Conservation (phyloP, 768 basidiomycete genomes). For the Podaxis sp. region DNA sequence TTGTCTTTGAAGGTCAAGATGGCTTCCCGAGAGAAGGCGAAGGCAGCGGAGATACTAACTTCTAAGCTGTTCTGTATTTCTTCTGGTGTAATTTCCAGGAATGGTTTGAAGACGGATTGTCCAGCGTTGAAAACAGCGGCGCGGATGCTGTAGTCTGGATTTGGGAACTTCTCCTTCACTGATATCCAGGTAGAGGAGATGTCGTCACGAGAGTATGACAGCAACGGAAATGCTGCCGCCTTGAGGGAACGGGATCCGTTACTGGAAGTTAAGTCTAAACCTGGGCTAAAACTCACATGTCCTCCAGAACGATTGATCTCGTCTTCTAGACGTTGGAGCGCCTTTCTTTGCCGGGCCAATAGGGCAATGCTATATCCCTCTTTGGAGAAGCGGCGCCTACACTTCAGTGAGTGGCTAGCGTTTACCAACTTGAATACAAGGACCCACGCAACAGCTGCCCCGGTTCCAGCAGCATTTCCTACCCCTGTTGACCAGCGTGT, state of each 20-base stretch:
- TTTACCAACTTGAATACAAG: not conserved
- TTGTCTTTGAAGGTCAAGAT: slow-evolving; percentile 63
- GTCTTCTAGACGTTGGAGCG: slow-evolving; percentile 50
- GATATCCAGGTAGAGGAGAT: slow-evolving; percentile 49
- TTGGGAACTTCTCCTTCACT: slow-evolving; percentile 46
- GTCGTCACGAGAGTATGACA: slow-evolving; percentile 47
- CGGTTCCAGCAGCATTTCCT: slow-evolving; percentile 52
- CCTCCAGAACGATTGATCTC: slow-evolving; percentile 61
- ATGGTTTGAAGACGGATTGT: slow-evolving; percentile 60
- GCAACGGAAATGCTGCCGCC: slow-evolving; percentile 59
- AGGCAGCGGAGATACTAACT: slow-evolving; percentile 56
- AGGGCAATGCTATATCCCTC: slow-evolving; percentile 68
- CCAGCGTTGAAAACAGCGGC: slow-evolving; percentile 68
- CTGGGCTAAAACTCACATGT: slow-evolving; percentile 37
- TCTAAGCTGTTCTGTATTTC: slow-evolving; percentile 54
- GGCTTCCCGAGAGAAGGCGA: slow-evolving; percentile 61
- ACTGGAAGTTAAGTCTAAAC: not conserved
- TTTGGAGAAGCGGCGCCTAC: slow-evolving; percentile 59
- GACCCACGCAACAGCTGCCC: slow-evolving; percentile 57
- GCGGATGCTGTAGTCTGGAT: slow-evolving; percentile 50
- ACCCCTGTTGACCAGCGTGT: slow-evolving; percentile 30
- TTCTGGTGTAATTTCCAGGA: slow-evolving; percentile 60
- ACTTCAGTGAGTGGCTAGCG: not conserved
- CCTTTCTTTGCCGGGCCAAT: slow-evolving; percentile 55
- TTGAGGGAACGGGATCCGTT: slow-evolving; percentile 24